Evolutionary conservation across 441 rosid species (phyloP), one percentile per base, ranked within the genome.

Genomic region (Pelargonium cotyledonis): DNA sequence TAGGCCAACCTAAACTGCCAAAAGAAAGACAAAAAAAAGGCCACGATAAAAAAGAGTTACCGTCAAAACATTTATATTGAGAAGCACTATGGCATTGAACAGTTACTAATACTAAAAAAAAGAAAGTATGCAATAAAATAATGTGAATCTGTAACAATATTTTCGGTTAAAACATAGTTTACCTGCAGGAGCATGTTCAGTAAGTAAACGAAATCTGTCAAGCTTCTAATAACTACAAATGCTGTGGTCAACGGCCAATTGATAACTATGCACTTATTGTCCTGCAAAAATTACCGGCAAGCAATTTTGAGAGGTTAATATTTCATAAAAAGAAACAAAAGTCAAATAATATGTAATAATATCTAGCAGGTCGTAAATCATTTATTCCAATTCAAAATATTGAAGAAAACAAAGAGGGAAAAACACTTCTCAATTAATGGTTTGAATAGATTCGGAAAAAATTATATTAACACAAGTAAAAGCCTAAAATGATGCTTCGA

Each of bases 111-210:
- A 16, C 1, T 49, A 14, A n/a, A n/a, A 18, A 18, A n/a, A 49
- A 18, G 57, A 31, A 31, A 31, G 3, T 31, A 31, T 31, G 38
- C 3, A 31, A 31, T 31, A 31, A 31, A 31, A 31, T 31, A 31
- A 31, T 31, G 38, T 31, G 38, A 31, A 31, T 31, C 38, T 31
- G 38, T 31, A 31, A 31, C 38, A 0, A 31, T 31, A 31, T 3
- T 31, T 2, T 31, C 6, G 5, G 38, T 31, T 31, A 31, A 31
- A 3, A 31, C 38, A 57, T 38, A 51, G 49, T 57, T 19, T 76
- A 93, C 98, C 98, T 91, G 95, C 82, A 93, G 93, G 72, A 91
- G 80, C 47, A 93, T 89, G 86, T 91, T 82, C 41, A 89, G 65
- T 8, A 83, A 66, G 85, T 83, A 89, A 18, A 91, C 65, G 75